Conservation (phyloP, 2,329 filamentous ascomycete genomes). For the Alternaria sp. region DNA sequence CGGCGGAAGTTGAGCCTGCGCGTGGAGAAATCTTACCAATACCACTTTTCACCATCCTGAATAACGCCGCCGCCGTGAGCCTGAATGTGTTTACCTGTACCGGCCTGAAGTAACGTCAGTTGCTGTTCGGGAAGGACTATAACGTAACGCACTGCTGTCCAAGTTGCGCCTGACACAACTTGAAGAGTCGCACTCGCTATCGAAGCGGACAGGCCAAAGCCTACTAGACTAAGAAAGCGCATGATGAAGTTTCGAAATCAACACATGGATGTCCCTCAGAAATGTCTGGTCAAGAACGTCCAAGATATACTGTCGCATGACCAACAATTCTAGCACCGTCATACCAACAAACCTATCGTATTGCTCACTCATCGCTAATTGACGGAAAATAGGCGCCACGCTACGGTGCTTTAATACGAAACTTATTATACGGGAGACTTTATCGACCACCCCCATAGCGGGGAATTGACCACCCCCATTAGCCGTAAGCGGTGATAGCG, state of each 20-base stretch:
- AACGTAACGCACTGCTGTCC: slow-evolving; percentile 45
- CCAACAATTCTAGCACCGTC: not conserved
- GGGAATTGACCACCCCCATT: too few relatives aligned
- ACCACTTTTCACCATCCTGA: slow-evolving; percentile 66
- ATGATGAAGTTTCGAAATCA: slow-evolving; percentile 26
- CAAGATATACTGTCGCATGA: not conserved
- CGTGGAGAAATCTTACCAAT: slow-evolving; percentile 49
- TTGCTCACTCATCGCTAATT: slow-evolving; percentile 12
- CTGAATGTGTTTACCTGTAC: slow-evolving; percentile 66
- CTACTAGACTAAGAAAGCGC: slow-evolving; percentile 25
- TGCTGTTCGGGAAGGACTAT: not conserved
- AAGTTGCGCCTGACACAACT: slow-evolving; percentile 52
- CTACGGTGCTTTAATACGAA: not conserved
- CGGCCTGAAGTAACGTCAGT: slow-evolving; percentile 37
- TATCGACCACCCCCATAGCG: too few relatives aligned
- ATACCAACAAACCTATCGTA: not conserved
- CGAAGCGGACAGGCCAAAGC: slow-evolving; percentile 29
- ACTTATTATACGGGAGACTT: too few relatives aligned
- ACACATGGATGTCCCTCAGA: not conserved
- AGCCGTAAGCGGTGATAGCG: too few relatives aligned
- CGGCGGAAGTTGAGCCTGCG: too few relatives aligned
- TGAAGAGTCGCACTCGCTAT: slow-evolving; percentile 46
- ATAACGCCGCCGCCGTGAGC: slow-evolving; percentile 73
- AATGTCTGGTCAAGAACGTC: not conserved
- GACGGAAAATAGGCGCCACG: slow-evolving; percentile 15